A percentile compares a stretch with the other conserved stretches of the same genome.
Evolutionary conservation across 768 basidiomycete species (phyloP).

Genomic region (Pholiota microspora): DNA sequence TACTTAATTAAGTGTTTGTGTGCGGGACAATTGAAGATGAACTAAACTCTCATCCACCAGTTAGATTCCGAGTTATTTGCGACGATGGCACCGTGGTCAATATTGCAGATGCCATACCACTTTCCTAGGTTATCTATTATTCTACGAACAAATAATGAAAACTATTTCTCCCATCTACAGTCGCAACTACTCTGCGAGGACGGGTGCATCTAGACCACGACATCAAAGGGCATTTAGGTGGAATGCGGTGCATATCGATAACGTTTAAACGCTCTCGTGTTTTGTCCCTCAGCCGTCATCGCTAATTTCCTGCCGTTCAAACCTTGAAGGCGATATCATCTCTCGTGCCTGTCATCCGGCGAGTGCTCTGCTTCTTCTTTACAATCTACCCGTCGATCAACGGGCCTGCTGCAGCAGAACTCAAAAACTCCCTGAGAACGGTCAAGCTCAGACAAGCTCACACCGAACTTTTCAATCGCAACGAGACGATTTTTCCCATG

Average conservation of each 20-base stretch:
- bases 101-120: conserved; percentile 32
- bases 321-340: background rate
- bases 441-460: background rate
- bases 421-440: background rate
- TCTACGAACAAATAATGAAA: background rate
- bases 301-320: background rate
- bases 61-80: conserved; percentile 66
- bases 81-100: conserved; percentile 56
- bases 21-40: background rate
- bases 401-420: conserved; percentile 1
- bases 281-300: background rate
- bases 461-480: background rate
- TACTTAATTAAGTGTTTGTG: conserved; percentile 13
- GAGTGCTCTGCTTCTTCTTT: background rate
- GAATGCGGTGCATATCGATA: too few species aligned
- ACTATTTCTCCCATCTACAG: background rate
- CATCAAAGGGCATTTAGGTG: background rate
- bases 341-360: conserved; percentile 2
- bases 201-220: background rate
- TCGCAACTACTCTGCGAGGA: background rate
- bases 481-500: background rate
- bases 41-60: conserved; percentile 28
- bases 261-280: too few species aligned
- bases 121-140: conserved; percentile 16
- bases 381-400: conserved; percentile 4